phyloP scores from a whole-genome alignment of 805 yeast genomes.

The Nakazawaea molendinolei region DNA sequence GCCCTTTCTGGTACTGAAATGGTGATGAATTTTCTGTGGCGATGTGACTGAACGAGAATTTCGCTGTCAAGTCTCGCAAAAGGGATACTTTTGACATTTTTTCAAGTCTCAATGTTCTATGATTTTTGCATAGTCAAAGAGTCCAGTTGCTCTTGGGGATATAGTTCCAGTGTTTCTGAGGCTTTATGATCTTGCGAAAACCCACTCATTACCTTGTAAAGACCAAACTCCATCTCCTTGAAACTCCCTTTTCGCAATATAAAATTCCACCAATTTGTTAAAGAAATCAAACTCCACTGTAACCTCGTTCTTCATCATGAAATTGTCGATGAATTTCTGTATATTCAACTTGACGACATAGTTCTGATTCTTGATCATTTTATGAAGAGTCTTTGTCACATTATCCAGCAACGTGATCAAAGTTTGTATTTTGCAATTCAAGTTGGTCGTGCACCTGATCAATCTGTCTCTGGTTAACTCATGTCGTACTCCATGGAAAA shows the following conservation, averaged over 20 bases:
- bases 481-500: conserved; percentile 8
- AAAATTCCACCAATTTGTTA: conserved; percentile 8
- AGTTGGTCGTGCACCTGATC: conserved; percentile 4
- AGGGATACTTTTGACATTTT: no score
- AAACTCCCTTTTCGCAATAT: conserved; percentile 1
- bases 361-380: conserved; percentile 1
- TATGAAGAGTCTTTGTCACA: not conserved
- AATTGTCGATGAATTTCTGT: not conserved
- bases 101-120: no score
- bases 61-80: no score
- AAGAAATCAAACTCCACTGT: conserved; percentile 2
- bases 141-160: no score
- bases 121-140: no score
- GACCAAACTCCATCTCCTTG: conserved; percentile 2
- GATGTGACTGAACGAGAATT: no score
- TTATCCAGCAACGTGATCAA: not conserved
- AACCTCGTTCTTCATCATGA: not conserved
- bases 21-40: no score
- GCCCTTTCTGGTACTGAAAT: no score
- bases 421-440: conserved; percentile 6
- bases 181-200: no score
- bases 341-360: conserved; percentile 1
- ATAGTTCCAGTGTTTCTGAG: no score
- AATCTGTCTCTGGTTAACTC: conserved; percentile 1
- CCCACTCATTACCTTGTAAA: conserved; percentile 16